Evolutionary conservation across 2,329 filamentous ascomycete genomes (phyloP), one percentile per base, ranked within the genome.

Genomic region (Phialophora expanda): DNA sequence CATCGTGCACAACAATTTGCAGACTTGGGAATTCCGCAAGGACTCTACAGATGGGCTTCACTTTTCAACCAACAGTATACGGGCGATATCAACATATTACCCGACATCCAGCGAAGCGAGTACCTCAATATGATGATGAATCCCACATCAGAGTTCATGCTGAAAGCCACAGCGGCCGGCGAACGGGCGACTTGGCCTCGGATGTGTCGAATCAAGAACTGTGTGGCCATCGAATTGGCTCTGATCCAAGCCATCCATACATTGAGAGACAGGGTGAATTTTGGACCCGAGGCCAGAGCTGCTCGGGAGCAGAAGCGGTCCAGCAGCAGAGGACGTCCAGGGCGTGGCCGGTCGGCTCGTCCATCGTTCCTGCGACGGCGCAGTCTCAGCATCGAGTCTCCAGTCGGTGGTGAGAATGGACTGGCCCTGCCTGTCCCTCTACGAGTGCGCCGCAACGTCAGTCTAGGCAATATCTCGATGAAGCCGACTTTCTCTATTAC

Each of bases 151-250:
- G 91, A 93, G 4, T 98, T 96, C 75, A 96, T 98, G 91, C 77
- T 89, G 4, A 85, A 90, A 55, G 89, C 91, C 8, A 90, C 90
- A 73, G 80, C 92, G 6, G 85, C 87, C 28, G 94, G 94, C 6
- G 91, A 97, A 77, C 85, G 89, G 64, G 93, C 94, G 2, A 96
- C 93, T 0, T 98, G 93, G 94, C 93, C 93, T 0, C 93, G 93
- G 75, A 80, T 98, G 9, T 90, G 90, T 69, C 87, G 92, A 12
- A 90, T 98, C 72, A 85, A 91, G 46, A 95, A 97, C 74, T 90
- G 93, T 62, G 92, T 92, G 72, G 91, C 93, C 2, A 92, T 97
- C 62, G 94, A 98, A 76, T 80, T 97, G 55, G 92, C 93, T 3
- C 80, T 98, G 1, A 61, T 64, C 5, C 64, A 66, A 62, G 68